phyloP scores from a whole-genome alignment of 441 rosid species.

The Populus hybrid region DNA sequence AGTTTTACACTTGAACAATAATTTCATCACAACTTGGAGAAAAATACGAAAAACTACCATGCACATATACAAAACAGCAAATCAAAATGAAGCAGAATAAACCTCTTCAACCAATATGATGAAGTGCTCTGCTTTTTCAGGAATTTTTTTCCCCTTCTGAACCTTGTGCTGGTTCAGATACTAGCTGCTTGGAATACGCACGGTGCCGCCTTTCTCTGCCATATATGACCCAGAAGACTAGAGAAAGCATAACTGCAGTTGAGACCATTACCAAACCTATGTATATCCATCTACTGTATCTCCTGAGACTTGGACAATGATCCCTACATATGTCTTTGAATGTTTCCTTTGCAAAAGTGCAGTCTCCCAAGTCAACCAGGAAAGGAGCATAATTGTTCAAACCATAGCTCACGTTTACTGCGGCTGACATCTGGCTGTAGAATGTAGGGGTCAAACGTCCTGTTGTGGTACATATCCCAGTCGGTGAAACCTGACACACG shows the following conservation, averaged over 20 bases:
- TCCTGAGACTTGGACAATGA: constrained; percentile 62
- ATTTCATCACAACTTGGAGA: neutral
- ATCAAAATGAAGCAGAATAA: neutral
- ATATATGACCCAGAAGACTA: constrained; percentile 70
- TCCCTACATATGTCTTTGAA: constrained; percentile 51
- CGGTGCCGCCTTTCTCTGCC: constrained; percentile 63
- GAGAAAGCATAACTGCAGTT: constrained; percentile 79
- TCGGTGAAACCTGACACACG: constrained; percentile 65
- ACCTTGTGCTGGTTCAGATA: constrained; percentile 3
- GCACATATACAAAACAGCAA: neutral
- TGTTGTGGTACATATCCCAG: constrained; percentile 58
- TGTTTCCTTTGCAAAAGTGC: constrained; percentile 75
- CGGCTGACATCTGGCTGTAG: constrained; percentile 68
- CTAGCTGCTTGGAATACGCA: constrained; percentile 22
- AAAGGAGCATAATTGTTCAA: constrained; percentile 60
- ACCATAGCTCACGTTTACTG: constrained; percentile 54
- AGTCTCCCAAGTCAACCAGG: constrained; percentile 65
- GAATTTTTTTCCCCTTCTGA: constrained; percentile 18
- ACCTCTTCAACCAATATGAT: neutral
- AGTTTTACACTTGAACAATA: neutral
- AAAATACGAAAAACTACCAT: neutral
- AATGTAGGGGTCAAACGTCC: constrained; percentile 79
- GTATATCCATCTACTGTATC: constrained; percentile 60
- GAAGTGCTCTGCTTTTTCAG: neutral
- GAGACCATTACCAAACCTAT: constrained; percentile 69